Evolutionary conservation across 148 eudicot genomes (phyloP).

Genomic region (Hydrangea macrophylla): DNA sequence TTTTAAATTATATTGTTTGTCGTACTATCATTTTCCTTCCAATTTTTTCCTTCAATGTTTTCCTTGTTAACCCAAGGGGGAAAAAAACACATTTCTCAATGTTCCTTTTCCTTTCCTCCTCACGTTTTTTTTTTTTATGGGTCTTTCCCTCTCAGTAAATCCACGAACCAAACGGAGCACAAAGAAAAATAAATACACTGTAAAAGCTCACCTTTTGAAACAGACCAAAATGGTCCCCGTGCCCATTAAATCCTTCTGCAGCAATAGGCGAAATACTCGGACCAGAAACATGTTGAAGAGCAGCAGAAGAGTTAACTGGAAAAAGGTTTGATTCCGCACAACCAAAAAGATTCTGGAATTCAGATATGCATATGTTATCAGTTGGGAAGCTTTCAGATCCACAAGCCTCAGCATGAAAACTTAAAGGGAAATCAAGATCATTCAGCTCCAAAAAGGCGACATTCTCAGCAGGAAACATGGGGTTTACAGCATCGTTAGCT

Average conservation of each 20-base stretch:
- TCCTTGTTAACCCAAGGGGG: too few relatives aligned
- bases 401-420: not conserved
- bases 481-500: not conserved
- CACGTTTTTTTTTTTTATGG: too few relatives aligned
- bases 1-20: too few relatives aligned
- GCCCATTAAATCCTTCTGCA: not conserved
- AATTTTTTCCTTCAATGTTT: too few relatives aligned
- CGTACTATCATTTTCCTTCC: too few relatives aligned
- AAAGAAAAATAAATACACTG: not conserved
- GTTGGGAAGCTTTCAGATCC: constrained; percentile 3
- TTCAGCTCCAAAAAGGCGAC: constrained; percentile 19
- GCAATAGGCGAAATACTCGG: not conserved
- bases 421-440: constrained; percentile 21
- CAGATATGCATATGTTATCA: not conserved
- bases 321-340: not conserved
- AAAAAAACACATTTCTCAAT: too few relatives aligned
- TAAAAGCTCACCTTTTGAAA: constrained; percentile 1
- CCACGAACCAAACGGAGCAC: not conserved
- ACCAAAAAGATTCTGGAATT: not conserved
- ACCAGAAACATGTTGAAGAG: constrained; percentile 7
- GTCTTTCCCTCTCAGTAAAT: too few relatives aligned
- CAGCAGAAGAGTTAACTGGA: constrained; percentile 2
- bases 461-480: not conserved
- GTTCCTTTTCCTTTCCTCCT: too few relatives aligned
- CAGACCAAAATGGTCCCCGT: not conserved